Evolutionary conservation across 164 flowering plant species (phyloP).

Genomic region (Kalanchoe fedtschenkoi): DNA sequence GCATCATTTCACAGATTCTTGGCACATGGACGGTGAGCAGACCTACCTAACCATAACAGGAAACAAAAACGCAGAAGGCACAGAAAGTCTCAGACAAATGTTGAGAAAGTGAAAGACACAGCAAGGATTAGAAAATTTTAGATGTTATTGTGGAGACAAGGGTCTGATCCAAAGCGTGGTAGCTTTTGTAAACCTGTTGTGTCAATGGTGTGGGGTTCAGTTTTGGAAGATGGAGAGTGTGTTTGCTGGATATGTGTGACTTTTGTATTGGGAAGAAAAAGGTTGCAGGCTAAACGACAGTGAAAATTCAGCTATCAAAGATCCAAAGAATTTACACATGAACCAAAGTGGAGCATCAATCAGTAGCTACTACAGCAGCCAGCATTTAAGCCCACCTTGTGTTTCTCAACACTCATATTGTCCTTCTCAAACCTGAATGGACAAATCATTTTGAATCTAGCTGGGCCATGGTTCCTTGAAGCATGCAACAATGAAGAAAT

Average conservation of each 20-base stretch:
- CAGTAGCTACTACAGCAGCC: conserved; percentile 4
- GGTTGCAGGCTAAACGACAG: conserved; percentile 3
- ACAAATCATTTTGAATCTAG: not conserved
- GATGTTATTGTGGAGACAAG: not conserved
- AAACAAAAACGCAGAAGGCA: conserved; percentile 1
- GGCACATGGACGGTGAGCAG: conserved; percentile 33
- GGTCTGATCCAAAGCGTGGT: not conserved
- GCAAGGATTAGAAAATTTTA: not conserved
- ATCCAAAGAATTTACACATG: not conserved
- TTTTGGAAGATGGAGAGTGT: conserved; percentile 2
- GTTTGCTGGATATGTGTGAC: conserved; percentile 4
- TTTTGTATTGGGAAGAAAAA: conserved; percentile 3
- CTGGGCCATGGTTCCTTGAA: not conserved
- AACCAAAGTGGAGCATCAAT: not conserved
- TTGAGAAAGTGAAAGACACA: not conserved
- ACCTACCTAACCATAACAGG: conserved; percentile 26
- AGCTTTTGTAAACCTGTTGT: not conserved
- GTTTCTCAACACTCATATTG: not conserved
- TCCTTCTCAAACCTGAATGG: not conserved
- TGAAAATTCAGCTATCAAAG: not conserved
- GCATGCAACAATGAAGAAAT: not conserved
- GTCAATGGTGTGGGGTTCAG: not conserved
- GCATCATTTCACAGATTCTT: conserved; percentile 1
- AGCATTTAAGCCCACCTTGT: not conserved
- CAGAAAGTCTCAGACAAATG: conserved; percentile 1